Evolutionary conservation across 371 early-diverging fungal species (phyloP).

Genomic region (Syncephalastrum monosporum): DNA sequence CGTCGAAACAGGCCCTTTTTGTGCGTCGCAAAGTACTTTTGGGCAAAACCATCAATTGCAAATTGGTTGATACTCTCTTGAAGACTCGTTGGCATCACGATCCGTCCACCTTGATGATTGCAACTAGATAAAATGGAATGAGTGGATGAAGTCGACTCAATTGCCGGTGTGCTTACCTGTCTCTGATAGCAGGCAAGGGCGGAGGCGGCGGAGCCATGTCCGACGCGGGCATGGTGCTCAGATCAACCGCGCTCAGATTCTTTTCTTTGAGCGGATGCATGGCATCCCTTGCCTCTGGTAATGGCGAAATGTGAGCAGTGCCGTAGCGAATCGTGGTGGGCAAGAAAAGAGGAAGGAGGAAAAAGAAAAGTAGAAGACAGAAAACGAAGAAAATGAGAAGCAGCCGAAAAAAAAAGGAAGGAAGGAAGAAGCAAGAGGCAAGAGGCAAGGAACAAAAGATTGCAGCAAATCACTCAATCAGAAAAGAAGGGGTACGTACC

Average conservation of each 20-base stretch:
- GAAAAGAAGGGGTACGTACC: conserved; percentile 2
- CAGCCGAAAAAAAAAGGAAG: conserved; percentile 10
- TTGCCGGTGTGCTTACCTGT: no score
- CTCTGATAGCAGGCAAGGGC: no score
- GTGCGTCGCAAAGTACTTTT: conserved; percentile 89
- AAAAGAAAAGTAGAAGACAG: not conserved
- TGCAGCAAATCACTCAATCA: not conserved
- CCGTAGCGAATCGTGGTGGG: conserved; percentile 3
- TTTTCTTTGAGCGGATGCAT: conserved; percentile 3
- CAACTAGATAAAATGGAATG: no score
- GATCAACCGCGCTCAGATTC: not conserved
- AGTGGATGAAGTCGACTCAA: no score
- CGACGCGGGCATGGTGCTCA: not conserved
- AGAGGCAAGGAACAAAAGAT: not conserved
- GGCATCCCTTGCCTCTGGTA: not conserved
- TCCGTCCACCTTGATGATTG: no score
- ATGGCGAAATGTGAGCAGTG: no score
- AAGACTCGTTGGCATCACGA: conserved; percentile 58
- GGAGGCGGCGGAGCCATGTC: no score
- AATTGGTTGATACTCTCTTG: conserved; percentile 75
- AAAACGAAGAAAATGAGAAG: not conserved
- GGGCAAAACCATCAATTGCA: conserved; percentile 89
- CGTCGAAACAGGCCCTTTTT: conserved; percentile 83
- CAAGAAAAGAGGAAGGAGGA: conserved; percentile 1
- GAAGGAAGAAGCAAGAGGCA: not conserved